Conservation (phyloP, 257 asterid genomes). For the Nemophila menziesii region DNA sequence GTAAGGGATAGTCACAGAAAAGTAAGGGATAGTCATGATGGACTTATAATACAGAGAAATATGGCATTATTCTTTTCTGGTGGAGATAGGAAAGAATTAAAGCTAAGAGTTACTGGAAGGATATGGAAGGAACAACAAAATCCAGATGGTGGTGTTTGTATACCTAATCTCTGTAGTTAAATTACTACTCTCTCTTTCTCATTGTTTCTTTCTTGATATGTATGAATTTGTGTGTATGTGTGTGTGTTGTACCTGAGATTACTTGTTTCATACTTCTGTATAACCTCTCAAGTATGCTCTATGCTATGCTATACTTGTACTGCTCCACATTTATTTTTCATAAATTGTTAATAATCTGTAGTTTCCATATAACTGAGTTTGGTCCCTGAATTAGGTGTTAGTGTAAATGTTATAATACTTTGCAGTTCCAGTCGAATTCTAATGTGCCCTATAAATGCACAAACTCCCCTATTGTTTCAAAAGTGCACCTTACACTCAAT, state of each 20-base stretch:
- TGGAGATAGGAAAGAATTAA: background rate
- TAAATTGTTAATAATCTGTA: background rate
- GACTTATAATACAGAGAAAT: conserved; percentile 25
- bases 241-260: background rate
- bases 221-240: background rate
- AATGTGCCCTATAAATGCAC: too few relatives aligned
- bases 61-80: conserved; percentile 31
- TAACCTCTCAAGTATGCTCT: background rate
- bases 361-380: too few relatives aligned
- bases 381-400: too few relatives aligned
- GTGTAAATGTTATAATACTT: too few relatives aligned
- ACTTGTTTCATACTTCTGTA: background rate
- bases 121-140: conserved; percentile 22
- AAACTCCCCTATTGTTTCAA: too few relatives aligned
- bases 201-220: background rate
- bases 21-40: conserved; percentile 32
- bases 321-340: background rate
- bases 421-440: too few relatives aligned
- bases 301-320: background rate
- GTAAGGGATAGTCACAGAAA: conserved; percentile 1
- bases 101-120: background rate
- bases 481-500: too few relatives aligned
- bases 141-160: conserved; percentile 15
- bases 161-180: conserved; percentile 16
- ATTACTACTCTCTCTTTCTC: background rate